phyloP scores from a whole-genome alignment of 768 basidiomycete genomes.

The Collybia sp. region DNA sequence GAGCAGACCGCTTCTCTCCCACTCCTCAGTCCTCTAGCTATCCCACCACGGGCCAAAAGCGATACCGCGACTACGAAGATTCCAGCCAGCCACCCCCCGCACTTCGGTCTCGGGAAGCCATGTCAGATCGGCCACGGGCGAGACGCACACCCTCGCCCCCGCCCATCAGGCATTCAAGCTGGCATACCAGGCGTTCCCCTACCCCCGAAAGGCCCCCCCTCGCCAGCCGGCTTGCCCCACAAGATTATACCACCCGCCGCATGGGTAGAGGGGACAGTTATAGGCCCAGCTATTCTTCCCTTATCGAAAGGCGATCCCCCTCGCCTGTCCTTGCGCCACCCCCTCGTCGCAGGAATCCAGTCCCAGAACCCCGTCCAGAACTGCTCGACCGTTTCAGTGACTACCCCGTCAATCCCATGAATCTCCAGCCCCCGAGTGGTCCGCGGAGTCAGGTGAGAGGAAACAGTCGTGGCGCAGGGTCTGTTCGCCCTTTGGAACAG shows the following conservation, averaged over 20 bases:
- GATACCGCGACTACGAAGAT: too few species aligned
- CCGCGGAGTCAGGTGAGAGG: slow-evolving; percentile 9
- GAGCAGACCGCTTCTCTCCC: too few species aligned
- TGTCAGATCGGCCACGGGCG: too few species aligned
- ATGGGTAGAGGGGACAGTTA: not conserved
- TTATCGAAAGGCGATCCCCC: not conserved
- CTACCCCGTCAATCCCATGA: not conserved
- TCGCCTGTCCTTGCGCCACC: not conserved
- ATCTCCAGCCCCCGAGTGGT: not conserved
- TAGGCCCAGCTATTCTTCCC: not conserved
- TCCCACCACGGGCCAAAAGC: too few species aligned
- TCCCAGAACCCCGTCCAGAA: not conserved
- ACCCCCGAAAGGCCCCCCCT: not conserved
- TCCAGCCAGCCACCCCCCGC: too few species aligned
- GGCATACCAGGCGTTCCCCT: not conserved
- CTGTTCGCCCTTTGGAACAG: slow-evolving; percentile 15
- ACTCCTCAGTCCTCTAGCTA: too few species aligned
- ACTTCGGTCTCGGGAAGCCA: too few species aligned
- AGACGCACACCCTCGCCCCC: too few species aligned
- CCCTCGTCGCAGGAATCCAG: not conserved
- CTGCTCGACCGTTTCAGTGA: not conserved
- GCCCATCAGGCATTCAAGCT: too few species aligned
- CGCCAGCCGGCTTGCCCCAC: not conserved
- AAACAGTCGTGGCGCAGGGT: slow-evolving; percentile 11
- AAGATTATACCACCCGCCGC: not conserved